Conservation (phyloP, 2,329 filamentous ascomycete species). For the Triangularia setosa region DNA sequence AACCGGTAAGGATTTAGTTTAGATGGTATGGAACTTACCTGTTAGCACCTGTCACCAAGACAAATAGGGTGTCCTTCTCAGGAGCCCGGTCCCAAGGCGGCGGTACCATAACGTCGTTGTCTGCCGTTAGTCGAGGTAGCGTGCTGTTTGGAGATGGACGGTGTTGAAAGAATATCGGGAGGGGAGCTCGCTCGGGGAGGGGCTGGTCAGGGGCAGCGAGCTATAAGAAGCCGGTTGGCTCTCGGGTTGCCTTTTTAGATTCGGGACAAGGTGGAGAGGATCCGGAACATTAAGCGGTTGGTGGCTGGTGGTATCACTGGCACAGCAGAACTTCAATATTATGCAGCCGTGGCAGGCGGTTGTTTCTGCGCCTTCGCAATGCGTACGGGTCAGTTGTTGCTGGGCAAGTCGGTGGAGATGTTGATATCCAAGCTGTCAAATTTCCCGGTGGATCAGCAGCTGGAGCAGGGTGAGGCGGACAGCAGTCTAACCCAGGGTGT, state of each 20-base stretch:
- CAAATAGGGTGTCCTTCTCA: slow-evolving; percentile 49
- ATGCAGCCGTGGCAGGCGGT: background rate
- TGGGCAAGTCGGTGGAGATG: background rate
- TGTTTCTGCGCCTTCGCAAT: background rate
- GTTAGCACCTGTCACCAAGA: slow-evolving; percentile 81
- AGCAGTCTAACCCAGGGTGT: background rate
- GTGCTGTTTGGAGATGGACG: background rate
- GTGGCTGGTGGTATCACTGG: background rate
- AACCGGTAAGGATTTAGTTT: background rate
- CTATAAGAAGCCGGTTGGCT: background rate
- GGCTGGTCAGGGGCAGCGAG: background rate
- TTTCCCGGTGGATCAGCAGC: background rate
- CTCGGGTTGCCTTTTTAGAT: background rate
- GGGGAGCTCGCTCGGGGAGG: background rate
- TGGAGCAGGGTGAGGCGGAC: background rate
- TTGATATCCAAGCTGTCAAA: background rate
- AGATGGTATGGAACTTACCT: slow-evolving; percentile 51
- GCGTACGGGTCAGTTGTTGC: background rate
- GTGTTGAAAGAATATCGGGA: background rate
- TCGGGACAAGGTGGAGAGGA: background rate
- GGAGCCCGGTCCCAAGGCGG: slow-evolving; percentile 36
- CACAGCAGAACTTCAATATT: background rate
- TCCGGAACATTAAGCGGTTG: background rate
- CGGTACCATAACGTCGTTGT: slow-evolving; percentile 22
- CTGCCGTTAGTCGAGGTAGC: background rate